phyloP scores from a whole-genome alignment of 2,329 filamentous ascomycete species.

The Dothideomycetes sp. region DNA sequence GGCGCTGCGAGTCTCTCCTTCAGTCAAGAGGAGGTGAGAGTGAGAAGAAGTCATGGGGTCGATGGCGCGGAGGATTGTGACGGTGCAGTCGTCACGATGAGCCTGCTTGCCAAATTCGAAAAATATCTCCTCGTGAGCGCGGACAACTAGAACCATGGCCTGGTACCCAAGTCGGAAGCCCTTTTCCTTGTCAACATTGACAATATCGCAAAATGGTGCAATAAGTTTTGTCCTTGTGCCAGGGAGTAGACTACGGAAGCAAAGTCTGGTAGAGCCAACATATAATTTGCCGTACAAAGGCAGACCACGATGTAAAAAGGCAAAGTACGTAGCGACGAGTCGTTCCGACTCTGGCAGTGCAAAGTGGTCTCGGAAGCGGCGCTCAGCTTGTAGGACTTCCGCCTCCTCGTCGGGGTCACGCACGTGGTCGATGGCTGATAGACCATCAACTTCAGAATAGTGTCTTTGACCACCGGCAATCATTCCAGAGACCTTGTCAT shows the following conservation, averaged over 20 bases:
- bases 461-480: constrained; percentile 86
- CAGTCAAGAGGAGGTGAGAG: constrained; percentile 56
- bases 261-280: constrained; percentile 76
- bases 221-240: constrained; percentile 88
- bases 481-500: constrained; percentile 95
- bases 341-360: constrained; percentile 74
- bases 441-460: constrained; percentile 63
- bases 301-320: constrained; percentile 78
- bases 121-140: constrained; percentile 89
- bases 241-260: constrained; percentile 82
- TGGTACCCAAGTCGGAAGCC: constrained; percentile 88
- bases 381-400: constrained; percentile 41
- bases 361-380: constrained; percentile 80
- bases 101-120: constrained; percentile 80
- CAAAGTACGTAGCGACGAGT: constrained; percentile 81
- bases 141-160: constrained; percentile 83
- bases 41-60: constrained; percentile 61
- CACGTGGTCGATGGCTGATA: constrained; percentile 50
- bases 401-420: constrained; percentile 46
- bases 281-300: constrained; percentile 96
- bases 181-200: constrained; percentile 89
- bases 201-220: constrained; percentile 78
- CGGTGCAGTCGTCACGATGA: constrained; percentile 75
- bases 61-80: constrained; percentile 67
- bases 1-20: constrained; percentile 59